Evolutionary conservation across 106 monocot species (phyloP), one percentile per base, ranked within the genome.

Genomic region (Acorus calamus): DNA sequence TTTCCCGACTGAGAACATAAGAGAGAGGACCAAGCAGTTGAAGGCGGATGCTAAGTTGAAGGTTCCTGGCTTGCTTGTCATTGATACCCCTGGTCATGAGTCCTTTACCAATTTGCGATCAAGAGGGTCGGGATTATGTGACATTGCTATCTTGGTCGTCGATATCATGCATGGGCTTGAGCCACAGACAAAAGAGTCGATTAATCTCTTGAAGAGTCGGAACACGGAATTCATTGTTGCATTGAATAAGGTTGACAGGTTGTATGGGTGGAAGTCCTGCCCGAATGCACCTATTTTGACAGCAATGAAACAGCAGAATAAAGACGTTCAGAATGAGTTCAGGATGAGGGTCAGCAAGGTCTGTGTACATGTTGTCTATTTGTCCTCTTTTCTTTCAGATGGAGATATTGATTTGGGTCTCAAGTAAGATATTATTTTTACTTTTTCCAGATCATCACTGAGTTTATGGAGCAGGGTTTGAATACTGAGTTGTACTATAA

Each of bases 121-220:
- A 57, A 88, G 96, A 83, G 96, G 96, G 67, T 98, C 96, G 55
- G 85, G 91, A 65, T 74, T 98, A 60, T 98, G 96, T 79, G 96
- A 98, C 63, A 83, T 98, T 69, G 96, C 96, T 58, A 79, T 98
- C 65, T 76, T 98, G 69, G 96, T 98, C 10, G 96, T 98, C 66
- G 96, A 98, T 62, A 88, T 98, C 60, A 98, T 98, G 96, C 90
- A 91, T 77, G 96, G 96, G 8, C 87, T 98, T 13, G 96, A 98
- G 60, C 90, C 79, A 53, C 96, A 98, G 64, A 98, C 91, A 50
- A 87, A 92, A 65, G 96, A 98, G 70, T 91, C 91, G n/a, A 73
- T 98, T 41, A 91, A 98, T 61, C 74, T 98, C 41, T 67, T 98
- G 66, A 98, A 80, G 71, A 83, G 59, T 60, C 75, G 87, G 50